Percentiles rank a stretch among this genome's conserved stretches.
These are phyloP conservation scores for Clarireedia sp. DNA, from an alignment of 2,329 filamentous ascomycete species.

Conservation along the genomic window DNA sequence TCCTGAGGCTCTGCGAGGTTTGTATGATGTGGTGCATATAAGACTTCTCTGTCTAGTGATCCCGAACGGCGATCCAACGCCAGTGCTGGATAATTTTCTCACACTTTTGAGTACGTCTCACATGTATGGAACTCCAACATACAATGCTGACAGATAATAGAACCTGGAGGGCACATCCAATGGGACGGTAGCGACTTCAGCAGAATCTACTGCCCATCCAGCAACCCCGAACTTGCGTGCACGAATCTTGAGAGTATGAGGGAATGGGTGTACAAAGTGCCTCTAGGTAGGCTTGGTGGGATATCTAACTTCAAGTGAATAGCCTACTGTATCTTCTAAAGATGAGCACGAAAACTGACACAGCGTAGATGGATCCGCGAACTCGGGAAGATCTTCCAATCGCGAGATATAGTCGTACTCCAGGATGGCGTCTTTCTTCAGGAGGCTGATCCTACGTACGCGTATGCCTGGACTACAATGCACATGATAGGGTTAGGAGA, in stretches of 20 bases:
- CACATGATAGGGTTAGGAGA: slow-evolving; percentile 1
- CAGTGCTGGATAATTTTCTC: neutral
- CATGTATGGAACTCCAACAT: neutral
- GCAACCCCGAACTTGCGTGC: neutral
- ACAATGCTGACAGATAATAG: neutral
- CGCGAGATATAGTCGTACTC: neutral
- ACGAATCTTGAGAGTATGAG: neutral
- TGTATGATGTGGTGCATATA: slow-evolving; percentile 4
- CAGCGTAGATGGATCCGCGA: neutral
- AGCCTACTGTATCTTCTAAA: neutral
- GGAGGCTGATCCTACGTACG: neutral
- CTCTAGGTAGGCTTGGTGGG: neutral
- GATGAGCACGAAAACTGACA: neutral
- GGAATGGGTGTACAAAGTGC: neutral
- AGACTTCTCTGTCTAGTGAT: slow-evolving; percentile 1
- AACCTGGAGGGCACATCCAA: slow-evolving; percentile 4
- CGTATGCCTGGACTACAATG: neutral
- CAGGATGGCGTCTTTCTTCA: neutral
- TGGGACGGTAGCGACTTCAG: slow-evolving; percentile 3
- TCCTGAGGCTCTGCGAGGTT: neutral
- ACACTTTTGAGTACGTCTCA: neutral
- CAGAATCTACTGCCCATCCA: neutral
- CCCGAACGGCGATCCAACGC: neutral
- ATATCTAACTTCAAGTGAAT: neutral
- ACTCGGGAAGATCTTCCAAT: neutral